These are phyloP conservation scores for Umbelopsis vinacea DNA, from an alignment of 192 early-diverging fungal genomes.

Conservation along the genomic window DNA sequence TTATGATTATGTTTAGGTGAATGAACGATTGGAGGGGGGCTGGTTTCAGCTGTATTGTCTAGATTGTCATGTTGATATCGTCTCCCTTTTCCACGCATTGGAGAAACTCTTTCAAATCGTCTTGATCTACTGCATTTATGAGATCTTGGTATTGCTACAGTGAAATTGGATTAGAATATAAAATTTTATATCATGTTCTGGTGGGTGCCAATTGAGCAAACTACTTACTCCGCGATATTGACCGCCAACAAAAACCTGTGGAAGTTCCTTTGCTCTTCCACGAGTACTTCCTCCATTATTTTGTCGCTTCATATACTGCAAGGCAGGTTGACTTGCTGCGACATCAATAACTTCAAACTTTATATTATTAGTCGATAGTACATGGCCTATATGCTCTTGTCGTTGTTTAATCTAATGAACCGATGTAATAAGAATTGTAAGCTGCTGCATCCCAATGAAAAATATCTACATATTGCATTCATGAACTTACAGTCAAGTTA, in stretches of 20 bases:
- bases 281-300: constrained; percentile 33
- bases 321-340: constrained; percentile 42
- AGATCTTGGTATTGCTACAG: constrained; percentile 34
- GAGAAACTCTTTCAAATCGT: constrained; percentile 23
- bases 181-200: not conserved
- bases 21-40: not conserved
- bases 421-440: not conserved
- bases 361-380: constrained; percentile 44
- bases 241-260: constrained; percentile 53
- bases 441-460: too few species aligned
- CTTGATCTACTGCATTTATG: constrained; percentile 22
- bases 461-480: too few species aligned
- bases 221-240: constrained; percentile 49
- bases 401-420: constrained; percentile 45
- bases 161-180: not conserved
- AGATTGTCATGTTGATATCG: not conserved
- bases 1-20: not conserved
- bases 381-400: constrained; percentile 46
- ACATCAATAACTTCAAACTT: constrained; percentile 52
- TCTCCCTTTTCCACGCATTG: not conserved
- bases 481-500: constrained; percentile 39
- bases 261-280: constrained; percentile 44
- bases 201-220: not conserved
- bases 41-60: not conserved
- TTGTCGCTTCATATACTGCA: constrained; percentile 44